A percentile compares a stretch with the other conserved stretches of the same genome.
These are phyloP conservation scores for Yamadazyma oceani DNA, from an alignment of 1,139 yeast genomes.

Conservation along the genomic window DNA sequence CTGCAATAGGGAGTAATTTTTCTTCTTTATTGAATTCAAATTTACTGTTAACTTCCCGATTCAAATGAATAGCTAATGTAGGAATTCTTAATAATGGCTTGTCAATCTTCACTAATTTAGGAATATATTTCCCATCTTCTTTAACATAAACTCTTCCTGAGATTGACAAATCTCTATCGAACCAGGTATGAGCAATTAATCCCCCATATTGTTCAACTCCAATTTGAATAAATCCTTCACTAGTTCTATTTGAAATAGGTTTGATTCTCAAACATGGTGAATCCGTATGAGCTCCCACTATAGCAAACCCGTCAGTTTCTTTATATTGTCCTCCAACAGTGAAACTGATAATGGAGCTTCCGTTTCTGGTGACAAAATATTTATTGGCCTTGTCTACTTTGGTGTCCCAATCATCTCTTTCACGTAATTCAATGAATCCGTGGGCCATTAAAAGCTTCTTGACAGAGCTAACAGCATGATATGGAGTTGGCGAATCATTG, in stretches of 20 bases:
- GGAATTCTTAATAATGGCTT: conserved; percentile 90
- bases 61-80: conserved; percentile 89
- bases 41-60: conserved; percentile 71
- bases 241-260: conserved; percentile 74
- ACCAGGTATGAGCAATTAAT: conserved; percentile 89
- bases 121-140: conserved; percentile 48
- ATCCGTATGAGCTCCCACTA: conserved; percentile 94
- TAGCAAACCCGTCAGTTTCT: conserved; percentile 83
- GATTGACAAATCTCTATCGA: conserved; percentile 86
- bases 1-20: conserved; percentile 84
- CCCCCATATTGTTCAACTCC: conserved; percentile 98
- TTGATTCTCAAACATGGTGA: conserved; percentile 90
- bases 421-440: conserved; percentile 76
- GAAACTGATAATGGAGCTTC: conserved; percentile 85
- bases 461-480: conserved; percentile 80
- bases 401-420: conserved; percentile 65
- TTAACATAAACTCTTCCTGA: conserved; percentile 85
- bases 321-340: conserved; percentile 70
- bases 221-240: conserved; percentile 81
- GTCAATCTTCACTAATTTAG: conserved; percentile 74
- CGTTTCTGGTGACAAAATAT: conserved; percentile 83
- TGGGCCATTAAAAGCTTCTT: conserved; percentile 51
- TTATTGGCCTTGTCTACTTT: conserved; percentile 55
- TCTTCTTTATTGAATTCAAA: conserved; percentile 91
- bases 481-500: conserved; percentile 89